Evolutionary conservation across 2,329 filamentous ascomycete genomes (phyloP).

Genomic region (Aspergillus clavatus): DNA sequence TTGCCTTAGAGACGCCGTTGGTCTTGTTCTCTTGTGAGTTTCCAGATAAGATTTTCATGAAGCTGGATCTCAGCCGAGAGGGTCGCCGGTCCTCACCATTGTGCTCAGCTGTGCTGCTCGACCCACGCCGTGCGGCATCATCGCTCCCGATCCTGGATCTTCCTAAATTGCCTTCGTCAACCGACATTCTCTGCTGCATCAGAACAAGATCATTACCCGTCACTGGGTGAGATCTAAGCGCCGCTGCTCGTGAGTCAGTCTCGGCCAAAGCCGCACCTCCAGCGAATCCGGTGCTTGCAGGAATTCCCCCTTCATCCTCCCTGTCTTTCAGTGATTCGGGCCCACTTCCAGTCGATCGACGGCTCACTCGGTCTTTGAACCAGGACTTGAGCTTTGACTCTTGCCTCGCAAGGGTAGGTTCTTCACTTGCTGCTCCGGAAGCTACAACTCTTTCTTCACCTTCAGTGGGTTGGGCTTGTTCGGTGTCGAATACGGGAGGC

Average conservation of each 20-base stretch:
- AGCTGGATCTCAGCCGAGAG: slow-evolving; percentile 23
- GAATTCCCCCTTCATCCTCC: not conserved
- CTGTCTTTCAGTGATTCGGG: slow-evolving; percentile 9
- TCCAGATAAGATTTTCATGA: slow-evolving; percentile 24
- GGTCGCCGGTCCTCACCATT: slow-evolving; percentile 14
- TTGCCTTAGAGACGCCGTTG: slow-evolving; percentile 9
- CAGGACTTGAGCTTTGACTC: slow-evolving; percentile 34
- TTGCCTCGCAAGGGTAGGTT: slow-evolving; percentile 6
- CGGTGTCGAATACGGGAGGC: slow-evolving; percentile 5
- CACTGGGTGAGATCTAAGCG: slow-evolving; percentile 32
- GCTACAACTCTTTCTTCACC: slow-evolving; percentile 1
- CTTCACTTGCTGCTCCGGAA: slow-evolving; percentile 7
- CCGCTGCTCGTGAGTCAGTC: slow-evolving; percentile 17
- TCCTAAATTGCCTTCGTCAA: slow-evolving; percentile 13
- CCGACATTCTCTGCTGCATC: slow-evolving; percentile 12
- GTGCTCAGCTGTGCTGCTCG: slow-evolving; percentile 14
- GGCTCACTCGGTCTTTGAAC: slow-evolving; percentile 29
- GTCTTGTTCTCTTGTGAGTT: slow-evolving; percentile 18
- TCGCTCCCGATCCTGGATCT: no score
- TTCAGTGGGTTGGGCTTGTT: slow-evolving; percentile 3
- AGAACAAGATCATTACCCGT: slow-evolving; percentile 19
- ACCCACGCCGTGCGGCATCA: slow-evolving; percentile 7
- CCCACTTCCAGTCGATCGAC: slow-evolving; percentile 23
- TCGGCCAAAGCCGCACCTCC: slow-evolving; percentile 20
- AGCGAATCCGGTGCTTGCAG: not conserved